Conservation (phyloP, 192 early-diverging fungal genomes). For the Dissophora ornata region DNA sequence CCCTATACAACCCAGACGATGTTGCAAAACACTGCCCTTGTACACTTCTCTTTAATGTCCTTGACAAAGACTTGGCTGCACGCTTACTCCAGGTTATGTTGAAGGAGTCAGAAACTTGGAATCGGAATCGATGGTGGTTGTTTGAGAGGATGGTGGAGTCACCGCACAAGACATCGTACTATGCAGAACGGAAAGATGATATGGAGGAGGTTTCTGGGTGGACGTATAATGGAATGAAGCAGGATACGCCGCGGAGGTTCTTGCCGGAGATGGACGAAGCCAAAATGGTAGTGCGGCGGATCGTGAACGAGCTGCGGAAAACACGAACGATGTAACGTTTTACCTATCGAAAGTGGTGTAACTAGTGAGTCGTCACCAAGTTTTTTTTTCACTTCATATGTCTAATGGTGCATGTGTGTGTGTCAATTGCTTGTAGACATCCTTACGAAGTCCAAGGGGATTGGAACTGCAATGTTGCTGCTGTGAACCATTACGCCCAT, state of each 20-base stretch:
- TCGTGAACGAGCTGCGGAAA: constrained; percentile 51
- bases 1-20: constrained; percentile 47
- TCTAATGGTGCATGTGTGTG: too few relatives aligned
- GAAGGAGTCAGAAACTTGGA: constrained; percentile 51
- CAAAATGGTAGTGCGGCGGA: constrained; percentile 34
- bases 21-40: constrained; percentile 44
- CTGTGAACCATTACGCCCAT: constrained; percentile 53
- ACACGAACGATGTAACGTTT: constrained; percentile 27
- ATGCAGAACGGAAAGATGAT: constrained; percentile 30
- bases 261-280: constrained; percentile 54
- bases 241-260: constrained; percentile 31
- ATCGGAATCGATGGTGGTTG: constrained; percentile 54
- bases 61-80: constrained; percentile 44
- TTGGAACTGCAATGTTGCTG: constrained; percentile 59
- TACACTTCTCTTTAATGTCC: constrained; percentile 42
- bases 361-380: too few relatives aligned
- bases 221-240: constrained; percentile 45
- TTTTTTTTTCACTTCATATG: too few relatives aligned
- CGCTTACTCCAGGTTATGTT: constrained; percentile 43
- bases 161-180: constrained; percentile 49
- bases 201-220: constrained; percentile 37
- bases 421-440: constrained; percentile 41
- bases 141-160: constrained; percentile 55
- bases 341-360: not conserved
- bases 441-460: constrained; percentile 51